Evolutionary conservation across 1,139 yeast species (phyloP).

Genomic region (Taphrina sp.): DNA sequence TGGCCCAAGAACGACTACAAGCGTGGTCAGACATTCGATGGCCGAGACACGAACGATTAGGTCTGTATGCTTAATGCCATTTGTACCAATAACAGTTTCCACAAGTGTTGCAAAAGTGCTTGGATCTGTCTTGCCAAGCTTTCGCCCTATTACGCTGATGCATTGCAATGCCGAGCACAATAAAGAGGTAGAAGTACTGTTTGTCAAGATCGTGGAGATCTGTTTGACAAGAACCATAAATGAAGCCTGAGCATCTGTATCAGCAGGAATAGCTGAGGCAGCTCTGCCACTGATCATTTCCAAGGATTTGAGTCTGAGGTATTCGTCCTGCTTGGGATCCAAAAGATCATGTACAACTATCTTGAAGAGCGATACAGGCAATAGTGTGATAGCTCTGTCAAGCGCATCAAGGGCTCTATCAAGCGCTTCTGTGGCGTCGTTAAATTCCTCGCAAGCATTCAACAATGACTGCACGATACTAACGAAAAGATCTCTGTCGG

Average conservation of each 20-base stretch:
- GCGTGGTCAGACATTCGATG: constrained; percentile 65
- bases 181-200: constrained; percentile 3
- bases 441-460: constrained; percentile 14
- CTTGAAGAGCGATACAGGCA: constrained; percentile 25
- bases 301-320: constrained; percentile 17
- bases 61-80: constrained; percentile 54
- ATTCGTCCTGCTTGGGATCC: constrained; percentile 7
- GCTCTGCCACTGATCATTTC: constrained; percentile 21
- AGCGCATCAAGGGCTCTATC: constrained; percentile 28
- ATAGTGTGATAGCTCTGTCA: constrained; percentile 32
- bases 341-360: constrained; percentile 15
- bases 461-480: constrained; percentile 20
- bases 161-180: constrained; percentile 53
- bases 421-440: constrained; percentile 3
- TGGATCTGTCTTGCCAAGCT: constrained; percentile 59
- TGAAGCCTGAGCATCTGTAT: background rate
- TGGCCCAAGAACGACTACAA: constrained; percentile 75
- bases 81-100: constrained; percentile 53
- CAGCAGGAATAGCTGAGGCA: constrained; percentile 4
- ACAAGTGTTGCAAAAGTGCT: constrained; percentile 53
- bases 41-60: constrained; percentile 71
- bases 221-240: constrained; percentile 11
- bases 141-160: constrained; percentile 59
- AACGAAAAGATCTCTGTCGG: constrained; percentile 6
- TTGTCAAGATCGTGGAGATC: background rate